Evolutionary conservation across 2,329 filamentous ascomycete genomes (phyloP).

Genomic region (Gyromitra esculenta): DNA sequence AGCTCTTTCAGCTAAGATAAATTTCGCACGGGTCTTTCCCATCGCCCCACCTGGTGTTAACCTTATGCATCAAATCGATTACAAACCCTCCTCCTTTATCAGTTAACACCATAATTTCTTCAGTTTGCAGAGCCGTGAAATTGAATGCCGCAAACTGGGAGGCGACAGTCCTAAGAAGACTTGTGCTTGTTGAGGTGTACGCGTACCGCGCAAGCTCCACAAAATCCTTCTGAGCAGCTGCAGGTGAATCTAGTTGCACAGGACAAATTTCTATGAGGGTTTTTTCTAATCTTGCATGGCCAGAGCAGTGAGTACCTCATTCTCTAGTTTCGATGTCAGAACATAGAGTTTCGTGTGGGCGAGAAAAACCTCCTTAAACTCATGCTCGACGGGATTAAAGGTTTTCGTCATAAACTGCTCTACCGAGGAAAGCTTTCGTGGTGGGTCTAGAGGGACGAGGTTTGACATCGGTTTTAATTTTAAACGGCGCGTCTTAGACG

Average conservation of each 20-base stretch:
- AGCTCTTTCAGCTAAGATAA: no score
- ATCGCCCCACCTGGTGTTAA: background rate
- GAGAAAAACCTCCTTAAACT: constrained; percentile 9
- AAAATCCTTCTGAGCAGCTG: background rate
- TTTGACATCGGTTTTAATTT: no score
- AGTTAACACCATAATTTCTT: background rate
- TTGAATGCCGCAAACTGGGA: constrained; percentile 4
- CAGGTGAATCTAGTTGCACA: background rate
- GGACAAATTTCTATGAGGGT: background rate
- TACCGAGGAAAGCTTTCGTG: background rate
- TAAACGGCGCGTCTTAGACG: no score
- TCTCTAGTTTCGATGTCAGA: background rate
- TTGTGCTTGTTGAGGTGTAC: background rate
- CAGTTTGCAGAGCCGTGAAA: background rate
- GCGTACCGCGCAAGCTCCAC: constrained; percentile 10
- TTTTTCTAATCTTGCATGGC: background rate
- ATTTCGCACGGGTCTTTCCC: no score
- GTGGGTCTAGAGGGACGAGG: background rate
- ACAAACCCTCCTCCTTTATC: background rate
- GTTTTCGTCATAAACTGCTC: no score
- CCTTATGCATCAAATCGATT: background rate
- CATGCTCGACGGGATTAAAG: background rate
- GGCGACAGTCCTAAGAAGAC: background rate
- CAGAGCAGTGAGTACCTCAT: background rate
- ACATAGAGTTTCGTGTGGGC: constrained; percentile 13